phyloP scores from a whole-genome alignment of 305 asterid species.

The Fraxinus dipetala region DNA sequence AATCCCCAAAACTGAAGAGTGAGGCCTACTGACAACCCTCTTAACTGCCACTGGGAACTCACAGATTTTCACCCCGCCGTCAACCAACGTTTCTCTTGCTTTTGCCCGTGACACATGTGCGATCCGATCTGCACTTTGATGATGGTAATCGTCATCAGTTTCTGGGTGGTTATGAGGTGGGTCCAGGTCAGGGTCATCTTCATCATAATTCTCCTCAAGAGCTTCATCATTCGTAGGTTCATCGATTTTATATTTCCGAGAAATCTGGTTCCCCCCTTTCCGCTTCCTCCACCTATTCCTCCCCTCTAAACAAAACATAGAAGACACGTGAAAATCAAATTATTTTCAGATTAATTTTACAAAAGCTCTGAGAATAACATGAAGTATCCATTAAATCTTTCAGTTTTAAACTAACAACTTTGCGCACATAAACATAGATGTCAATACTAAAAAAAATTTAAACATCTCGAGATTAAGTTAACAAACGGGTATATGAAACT shows the following conservation, averaged over 20 bases:
- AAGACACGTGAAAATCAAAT: background rate
- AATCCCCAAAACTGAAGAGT: constrained; percentile 61
- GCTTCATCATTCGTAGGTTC: constrained; percentile 62
- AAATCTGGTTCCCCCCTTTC: constrained; percentile 58
- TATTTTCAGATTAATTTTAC: background rate
- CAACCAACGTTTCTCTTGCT: constrained; percentile 57
- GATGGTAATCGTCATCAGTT: constrained; percentile 50
- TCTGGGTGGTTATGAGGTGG: constrained; percentile 51
- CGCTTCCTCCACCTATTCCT: constrained; percentile 75
- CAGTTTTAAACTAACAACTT: background rate
- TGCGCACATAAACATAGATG: background rate
- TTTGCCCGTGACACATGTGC: constrained; percentile 33
- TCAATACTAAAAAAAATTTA: background rate
- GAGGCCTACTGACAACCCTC: constrained; percentile 66
- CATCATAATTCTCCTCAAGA: constrained; percentile 72
- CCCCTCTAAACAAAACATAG: constrained; percentile 43
- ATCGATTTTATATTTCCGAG: constrained; percentile 57
- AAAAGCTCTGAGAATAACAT: background rate
- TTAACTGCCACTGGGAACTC: constrained; percentile 72
- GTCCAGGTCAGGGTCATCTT: constrained; percentile 60
- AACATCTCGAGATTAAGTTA: background rate
- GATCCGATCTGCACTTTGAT: constrained; percentile 39
- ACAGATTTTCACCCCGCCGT: constrained; percentile 50
- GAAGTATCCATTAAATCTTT: background rate
- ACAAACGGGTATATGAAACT: background rate